phyloP scores from a whole-genome alignment of 2,329 filamentous ascomycete species.

The Daldinia eschscholtzii region DNA sequence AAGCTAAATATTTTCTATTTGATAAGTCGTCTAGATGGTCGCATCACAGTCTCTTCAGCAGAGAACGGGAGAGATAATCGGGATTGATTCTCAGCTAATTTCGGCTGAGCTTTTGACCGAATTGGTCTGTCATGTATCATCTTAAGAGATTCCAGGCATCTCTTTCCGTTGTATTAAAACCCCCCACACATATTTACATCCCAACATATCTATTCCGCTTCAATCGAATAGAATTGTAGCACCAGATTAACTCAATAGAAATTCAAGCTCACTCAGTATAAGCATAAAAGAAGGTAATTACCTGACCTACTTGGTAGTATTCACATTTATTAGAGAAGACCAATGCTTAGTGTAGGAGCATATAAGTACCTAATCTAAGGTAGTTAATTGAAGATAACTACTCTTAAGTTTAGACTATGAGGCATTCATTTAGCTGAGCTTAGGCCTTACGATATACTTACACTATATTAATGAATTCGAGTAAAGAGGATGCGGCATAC shows the following conservation, averaged over 20 bases:
- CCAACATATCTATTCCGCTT: background rate
- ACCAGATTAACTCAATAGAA: background rate
- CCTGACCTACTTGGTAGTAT: no score
- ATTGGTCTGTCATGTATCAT: background rate
- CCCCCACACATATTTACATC: background rate
- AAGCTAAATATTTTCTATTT: slow-evolving; percentile 34
- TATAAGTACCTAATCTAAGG: no score
- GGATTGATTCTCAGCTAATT: background rate
- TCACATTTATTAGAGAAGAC: no score
- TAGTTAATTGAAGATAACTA: no score
- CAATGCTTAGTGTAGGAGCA: no score
- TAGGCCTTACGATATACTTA: no score
- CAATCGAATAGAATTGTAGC: background rate
- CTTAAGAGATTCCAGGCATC: background rate
- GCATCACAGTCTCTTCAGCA: background rate
- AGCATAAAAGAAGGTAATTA: no score
- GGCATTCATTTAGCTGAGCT: no score
- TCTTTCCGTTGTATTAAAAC: background rate
- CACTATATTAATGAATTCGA: no score
- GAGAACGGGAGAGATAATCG: slow-evolving; percentile 16
- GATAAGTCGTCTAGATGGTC: background rate
- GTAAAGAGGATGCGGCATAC: no score
- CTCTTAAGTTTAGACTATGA: no score
- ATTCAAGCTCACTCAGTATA: no score
- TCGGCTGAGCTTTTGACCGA: slow-evolving; percentile 13